Conservation (phyloP, 768 basidiomycete genomes). For the Gloeopeniophorella convolvens region DNA sequence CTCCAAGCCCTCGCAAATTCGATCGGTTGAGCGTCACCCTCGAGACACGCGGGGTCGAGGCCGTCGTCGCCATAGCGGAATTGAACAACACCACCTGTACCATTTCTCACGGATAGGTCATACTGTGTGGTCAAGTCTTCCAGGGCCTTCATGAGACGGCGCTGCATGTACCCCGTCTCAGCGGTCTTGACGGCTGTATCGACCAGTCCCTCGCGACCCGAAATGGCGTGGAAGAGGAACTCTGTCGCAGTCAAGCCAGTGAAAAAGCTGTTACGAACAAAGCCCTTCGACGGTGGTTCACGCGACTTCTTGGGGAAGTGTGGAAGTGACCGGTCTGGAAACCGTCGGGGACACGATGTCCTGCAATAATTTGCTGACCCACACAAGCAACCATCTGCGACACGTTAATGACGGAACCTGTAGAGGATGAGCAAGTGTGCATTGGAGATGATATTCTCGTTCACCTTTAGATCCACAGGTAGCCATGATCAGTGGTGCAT, state of each 20-base stretch:
- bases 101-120: conserved; percentile 92
- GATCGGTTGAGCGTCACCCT: conserved; percentile 91
- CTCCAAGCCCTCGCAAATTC: conserved; percentile 84
- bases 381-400: conserved; percentile 99
- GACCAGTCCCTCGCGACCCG: conserved; percentile 95
- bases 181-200: conserved; percentile 99
- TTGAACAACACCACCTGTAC: conserved; percentile 91
- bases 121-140: conserved; percentile 97
- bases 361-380: conserved; percentile 97
- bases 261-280: conserved; percentile 96
- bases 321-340: conserved; percentile 99
- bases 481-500: conserved; percentile 97
- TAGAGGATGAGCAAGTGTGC: conserved; percentile 17
- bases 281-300: conserved; percentile 95
- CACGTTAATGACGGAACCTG: conserved; percentile 97
- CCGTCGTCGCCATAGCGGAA: conserved; percentile 97
- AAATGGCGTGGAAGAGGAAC: conserved; percentile 98
- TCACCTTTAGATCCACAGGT: conserved; percentile 97
- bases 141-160: conserved; percentile 96
- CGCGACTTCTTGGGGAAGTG: conserved; percentile 97
- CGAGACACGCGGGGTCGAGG: conserved; percentile 91
- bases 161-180: conserved; percentile 99
- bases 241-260: conserved; percentile 88
- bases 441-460: not conserved
- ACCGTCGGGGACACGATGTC: conserved; percentile 96